Evolutionary conservation across 1,139 yeast species (phyloP), one percentile per base, ranked within the genome.

Genomic region (Taphrina wiesneri): DNA sequence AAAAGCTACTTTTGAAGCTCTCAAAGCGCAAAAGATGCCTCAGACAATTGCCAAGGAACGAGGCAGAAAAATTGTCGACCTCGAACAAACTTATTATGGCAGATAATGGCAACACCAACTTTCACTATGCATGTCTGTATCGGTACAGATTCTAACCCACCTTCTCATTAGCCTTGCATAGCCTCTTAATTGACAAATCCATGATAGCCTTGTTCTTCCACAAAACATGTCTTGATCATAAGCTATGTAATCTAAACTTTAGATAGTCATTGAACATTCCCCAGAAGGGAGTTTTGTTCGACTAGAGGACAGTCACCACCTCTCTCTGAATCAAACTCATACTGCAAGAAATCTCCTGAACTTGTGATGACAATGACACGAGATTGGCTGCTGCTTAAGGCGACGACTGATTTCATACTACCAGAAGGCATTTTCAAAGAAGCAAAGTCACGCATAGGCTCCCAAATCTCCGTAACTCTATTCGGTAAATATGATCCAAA

Each of bases 31-130:
- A 77, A 85, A 85, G 71, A 82, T 95, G 15, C 82, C 90, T 72
- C 96, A 90, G 72, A 96, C 91, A 73, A 83, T 93, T 76, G 97
- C 98, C 25, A 83, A 86, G 65, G 89, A 88, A 72, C 85, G 99
- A 79, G 99, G 99, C 69, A 93, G 92, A 83, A 90, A 90, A 82
- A 83, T 93, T 74, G 91, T 91, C 56, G 98, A 93, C 77, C 87
- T 93, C 75, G 87, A 96, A 77, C 89, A 88, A 79, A 86, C 90
- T 52, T 93, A 93, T 80, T 92, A 71, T 45, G 65, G 67, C 7
- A 61, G 62, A 28, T 59, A n/a, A 26, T 28, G 23, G n/a, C 15
- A 25, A 23, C 15, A 54, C 11, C 21, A 28, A 28, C 28, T 17
- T 21, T 25, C 23, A 2, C 13, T 45, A 45, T 21, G 19, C n/a